Base-by-base conservation (phyloP, 352 stramenopile genomes). In the Globisporangium spiculum region DNA sequence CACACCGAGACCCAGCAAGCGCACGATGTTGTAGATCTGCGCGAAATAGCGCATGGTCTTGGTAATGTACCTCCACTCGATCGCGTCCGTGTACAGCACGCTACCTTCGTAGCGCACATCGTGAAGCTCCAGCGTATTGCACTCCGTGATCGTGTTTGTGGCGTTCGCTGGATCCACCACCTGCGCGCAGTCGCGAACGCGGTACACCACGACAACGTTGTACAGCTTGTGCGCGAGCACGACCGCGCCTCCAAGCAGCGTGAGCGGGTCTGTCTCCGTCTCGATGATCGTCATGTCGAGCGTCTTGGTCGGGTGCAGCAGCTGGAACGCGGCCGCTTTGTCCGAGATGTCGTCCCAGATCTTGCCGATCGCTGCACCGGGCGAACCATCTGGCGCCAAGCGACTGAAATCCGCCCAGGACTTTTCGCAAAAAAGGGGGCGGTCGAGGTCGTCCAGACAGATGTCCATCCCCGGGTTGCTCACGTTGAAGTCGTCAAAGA, bases 191-290 rank as follows among this genome's bases (percentile, higher is more conserved):
- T 81, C 71, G 48, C 70, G 75, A 18, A 85, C 66, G 36, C 79
- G 77, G 41, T 80, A 85, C 14, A 87, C 32, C 24, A 73, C 75
- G 18, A 87, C 75, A 14, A 80, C 73, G 56, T 75, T 85, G 69
- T 85, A 87, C 59, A 87, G 72, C 38, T 87, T 87, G 69, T 87
- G 75, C 10, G 79, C 77, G 56, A 87, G 63, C 58, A 87, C 69
- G 50, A 87, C 69, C 30, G 75, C 74, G 3, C 79, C 75, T 12
- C 79, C 79, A 7, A 84, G 70, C 54, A 80, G 69, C 53, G 79
- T 85, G 46, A 87, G 66, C 4, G 79, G 79, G 46, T 87, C 79
- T 0, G 79, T 82, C 70, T 87, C 79, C 4, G 75, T 68, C 68
- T 88, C 77, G 6, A 88, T 26, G 22, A 86, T 69, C 14, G 78